Conservation (phyloP, 306 rosid genomes). For the Gillenia trifoliata region DNA sequence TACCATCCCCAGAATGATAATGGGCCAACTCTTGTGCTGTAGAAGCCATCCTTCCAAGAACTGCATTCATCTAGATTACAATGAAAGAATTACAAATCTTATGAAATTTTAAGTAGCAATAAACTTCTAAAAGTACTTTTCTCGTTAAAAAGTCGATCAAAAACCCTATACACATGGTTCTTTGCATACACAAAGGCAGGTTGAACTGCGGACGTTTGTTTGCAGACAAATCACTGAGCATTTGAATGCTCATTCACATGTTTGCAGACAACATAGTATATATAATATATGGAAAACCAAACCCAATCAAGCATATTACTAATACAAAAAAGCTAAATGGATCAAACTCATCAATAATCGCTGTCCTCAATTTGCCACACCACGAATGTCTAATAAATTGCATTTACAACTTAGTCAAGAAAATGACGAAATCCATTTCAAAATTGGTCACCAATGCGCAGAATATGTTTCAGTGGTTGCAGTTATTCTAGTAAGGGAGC, state of each 20-base stretch:
- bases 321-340: background rate
- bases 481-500: background rate
- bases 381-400: background rate
- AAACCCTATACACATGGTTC: no score
- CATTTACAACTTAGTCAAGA: background rate
- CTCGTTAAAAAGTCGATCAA: background rate
- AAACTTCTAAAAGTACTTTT: background rate
- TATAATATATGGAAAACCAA: background rate
- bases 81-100: slow-evolving; percentile 6
- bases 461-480: background rate
- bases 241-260: background rate
- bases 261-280: background rate
- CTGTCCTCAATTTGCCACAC: background rate
- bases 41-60: slow-evolving; percentile 87
- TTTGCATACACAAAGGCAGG: background rate
- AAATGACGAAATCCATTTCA: background rate
- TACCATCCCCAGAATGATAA: slow-evolving; percentile 97
- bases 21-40: slow-evolving; percentile 88
- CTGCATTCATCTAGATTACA: slow-evolving; percentile 76
- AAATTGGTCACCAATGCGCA: background rate
- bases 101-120: slow-evolving; percentile 3
- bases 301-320: background rate
- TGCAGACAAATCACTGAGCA: background rate
- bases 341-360: background rate
- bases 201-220: background rate